Base-by-base conservation (phyloP, 176 grass and related monocot genomes). In the Lolium rigidum region DNA sequence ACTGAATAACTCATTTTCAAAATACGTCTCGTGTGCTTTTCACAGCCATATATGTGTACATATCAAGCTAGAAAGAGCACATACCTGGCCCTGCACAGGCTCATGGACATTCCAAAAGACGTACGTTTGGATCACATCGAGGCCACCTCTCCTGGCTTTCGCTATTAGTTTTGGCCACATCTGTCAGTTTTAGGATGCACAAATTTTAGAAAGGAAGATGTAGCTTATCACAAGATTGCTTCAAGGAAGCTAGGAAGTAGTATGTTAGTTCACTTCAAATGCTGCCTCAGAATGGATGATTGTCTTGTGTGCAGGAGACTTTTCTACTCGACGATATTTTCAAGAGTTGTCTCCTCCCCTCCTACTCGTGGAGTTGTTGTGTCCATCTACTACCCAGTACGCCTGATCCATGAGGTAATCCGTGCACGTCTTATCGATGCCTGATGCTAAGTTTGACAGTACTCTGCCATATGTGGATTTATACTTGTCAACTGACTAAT, bases 91-190 rank as follows among this genome's bases (percentile, higher is more conserved):
- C 55, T 84, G 87, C 39, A 64, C 35, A 52, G 91, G 95, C 78
- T 98, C 95, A 9, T 95, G 95, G 60, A 93, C 77, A 68, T 98
- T 98, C 95, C 95, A 98, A 46, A 98, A 98, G 28, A 95, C 91
- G 13, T 98, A 98, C 0, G 95, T 98, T 87, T 95, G 82, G 76
- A 98, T 90, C 68, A 90, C 86, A 70, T 98, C 86, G 70, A 98
- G 75, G 21, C 95, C 95, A 11, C 95, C 95, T 14, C 44, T 56
- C 91, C 89, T 93, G 11, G 93, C 93, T 61, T 85, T 90, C 21
- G 87, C 51, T 75, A 98, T 86, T 58, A 98, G 71, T 78, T 85
- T 85, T 21, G 93, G 91, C 95, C 95, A 98, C 95, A 95, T 98
- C 95, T 98, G 82, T 72, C 10, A 21, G 50, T 47, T 71, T 68